Base-by-base conservation (phyloP, 495 filamentous ascomycete species). In the Echria macrotheca region DNA sequence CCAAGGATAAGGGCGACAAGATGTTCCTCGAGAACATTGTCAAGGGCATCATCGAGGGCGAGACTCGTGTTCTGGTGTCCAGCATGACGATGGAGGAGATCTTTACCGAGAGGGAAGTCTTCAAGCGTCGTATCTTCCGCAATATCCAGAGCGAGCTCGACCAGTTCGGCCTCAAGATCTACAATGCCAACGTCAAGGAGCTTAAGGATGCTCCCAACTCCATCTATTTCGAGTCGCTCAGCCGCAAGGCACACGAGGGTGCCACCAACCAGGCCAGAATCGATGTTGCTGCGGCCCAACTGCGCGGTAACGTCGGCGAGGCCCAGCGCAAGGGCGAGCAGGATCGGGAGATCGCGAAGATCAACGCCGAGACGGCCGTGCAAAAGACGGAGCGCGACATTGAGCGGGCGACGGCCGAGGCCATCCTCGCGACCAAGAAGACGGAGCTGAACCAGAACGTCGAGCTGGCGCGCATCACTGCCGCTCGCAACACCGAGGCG, bases 21-120 rank as follows among this genome's bases (percentile, higher is more conserved):
- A 70, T 75, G n/a, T 84, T 89, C 64, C 82, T 89, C 25, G 84
- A 89, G 62, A 83, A 86, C 59, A 93, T 91, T 48, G 84, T 91
- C 52, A 90, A 87, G 68, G 87, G 87, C 48, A 87, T 93, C 65
- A 91, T 93, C 58, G 86, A 91, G 65, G 87, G 87, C 41, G 87
- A 93, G 63, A 88, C 85, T 6, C 76, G 87, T 38, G 82, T 84
- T 19, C 77, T 90, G 39, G 85, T 93, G 25, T 83, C 79, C 3
- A 78, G 74, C 49, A 88, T 89, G 85, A 87, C 86, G 10, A 89
- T 91, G 85, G 87, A 91, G 59, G 87, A 90, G 67, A 83, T 93
- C 35, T 90, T 89, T 64, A 84, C 82, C 43, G 82, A 86, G 65
- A 74, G 87, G n/a, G 82, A 87, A 57, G 69, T 83, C 25, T 90